Base-by-base conservation (phyloP, 2,329 filamentous ascomycete species). In the Fusarium odoratissimum region DNA sequence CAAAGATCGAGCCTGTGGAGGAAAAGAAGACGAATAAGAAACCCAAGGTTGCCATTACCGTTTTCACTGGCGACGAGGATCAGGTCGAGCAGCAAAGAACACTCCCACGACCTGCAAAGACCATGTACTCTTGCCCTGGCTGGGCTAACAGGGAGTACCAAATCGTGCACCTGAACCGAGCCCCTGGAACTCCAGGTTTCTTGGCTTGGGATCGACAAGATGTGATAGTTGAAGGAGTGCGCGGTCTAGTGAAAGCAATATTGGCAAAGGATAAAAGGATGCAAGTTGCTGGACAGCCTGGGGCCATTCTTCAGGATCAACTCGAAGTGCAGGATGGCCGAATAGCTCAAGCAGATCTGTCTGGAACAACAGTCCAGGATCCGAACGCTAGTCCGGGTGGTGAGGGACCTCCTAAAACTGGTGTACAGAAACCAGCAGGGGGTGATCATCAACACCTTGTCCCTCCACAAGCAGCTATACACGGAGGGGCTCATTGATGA, bases 141-240 rank as follows among this genome's bases (percentile, higher is more conserved):
- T 89, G 87, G 87, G 87, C 82, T 1, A 83, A 80, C 13, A 67
- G 80, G 19, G 79, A 78, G 11, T 88, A 85, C 67, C 77, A 84
- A 17, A 82, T 88, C 4, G 71, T 87, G 2, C 79, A 83, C 62
- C 78, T 81, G 23, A 81, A 81, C 54, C 82, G 86, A 35, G 80
- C 80, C 1, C 17, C 75, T 9, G 86, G 85, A 5, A 79, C 77
- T 8, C 79, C 84, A 0, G 85, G 86, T 0, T 78, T 88, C 38
- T 72, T 89, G 38, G 82, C 84, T 16, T 87, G 85, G 83, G 86
- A 88, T 64, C 78, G 83, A 21, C 86, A 86, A 3, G 83, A 86
- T 37, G 73, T 86, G 41, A 84, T 88, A 61, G 72, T 79, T 1
- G 73, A 80, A 6, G 87, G 86, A 1, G 80, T 82, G 6, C 78